Evolutionary conservation across 192 early-diverging fungal species (phyloP), one percentile per base, ranked within the genome.

Genomic region (Pilobolus umbonatus): DNA sequence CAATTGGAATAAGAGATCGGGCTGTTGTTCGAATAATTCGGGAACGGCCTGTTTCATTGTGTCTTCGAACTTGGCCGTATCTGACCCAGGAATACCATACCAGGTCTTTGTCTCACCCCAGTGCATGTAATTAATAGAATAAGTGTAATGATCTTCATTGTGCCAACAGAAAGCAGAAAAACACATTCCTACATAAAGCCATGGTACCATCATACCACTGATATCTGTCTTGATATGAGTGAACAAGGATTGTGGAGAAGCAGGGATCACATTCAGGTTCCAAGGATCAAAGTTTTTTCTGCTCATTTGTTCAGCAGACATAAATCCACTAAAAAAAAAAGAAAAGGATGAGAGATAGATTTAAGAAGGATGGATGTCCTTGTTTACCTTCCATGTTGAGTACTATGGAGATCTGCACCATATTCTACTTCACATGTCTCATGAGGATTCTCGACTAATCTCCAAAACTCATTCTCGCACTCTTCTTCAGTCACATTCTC

Each of bases 91-190:
- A 22, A 98, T 85, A 14, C 92, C 92, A 66, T 98, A 98, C 96
- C 96, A 98, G 0, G 94, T 98, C 75, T 98, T 98, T 38, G 94
- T 92, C 61, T 93, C 94, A 9, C 96, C 96, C 83, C 82, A 88
- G 62, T 96, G 94, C 77, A 86, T 85, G 75, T 98, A 98, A 74
- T 98, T 98, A 78, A 96, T 87, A 19, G 91, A 93, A 65, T 95
- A 96, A 4, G 91, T 95, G 69, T 89, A 95, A 70, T 96, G 94
- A 69, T 98, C 96, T 72, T 98, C 96, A 40, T 89, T 89, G 62
- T 98, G 96, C 96, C 96, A 98, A 69, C 94, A 96, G 68, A 98
- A 98, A 5, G 94, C 90, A 29, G 88, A 88, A 60, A 96, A 96
- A 49, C 81, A 85, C 92, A 94, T 94, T 14, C 96, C 96, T 3